Evolutionary conservation across 371 early-diverging fungal genomes (phyloP).

Genomic region (Rhizopus delemar): DNA sequence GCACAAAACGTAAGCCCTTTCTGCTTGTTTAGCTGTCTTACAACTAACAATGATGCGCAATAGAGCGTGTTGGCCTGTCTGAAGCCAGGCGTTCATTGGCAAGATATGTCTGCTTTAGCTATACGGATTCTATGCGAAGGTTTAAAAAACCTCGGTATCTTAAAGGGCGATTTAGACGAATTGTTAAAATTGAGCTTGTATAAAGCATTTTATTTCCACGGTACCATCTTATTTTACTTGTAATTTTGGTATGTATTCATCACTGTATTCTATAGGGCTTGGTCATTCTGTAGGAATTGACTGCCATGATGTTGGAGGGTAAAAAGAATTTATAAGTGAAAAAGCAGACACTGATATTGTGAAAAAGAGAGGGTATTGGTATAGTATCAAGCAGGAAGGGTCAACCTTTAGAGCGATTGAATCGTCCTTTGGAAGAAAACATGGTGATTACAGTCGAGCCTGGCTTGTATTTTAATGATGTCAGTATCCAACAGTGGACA

Average conservation of each 20-base stretch:
- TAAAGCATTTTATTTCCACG: conserved; percentile 86
- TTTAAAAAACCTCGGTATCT: conserved; percentile 69
- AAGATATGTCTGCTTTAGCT: conserved; percentile 85
- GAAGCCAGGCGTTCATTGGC: conserved; percentile 83
- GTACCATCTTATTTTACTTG: conserved; percentile 30
- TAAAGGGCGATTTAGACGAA: conserved; percentile 64
- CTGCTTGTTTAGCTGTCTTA: neutral
- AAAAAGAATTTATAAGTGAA: conserved; percentile 24
- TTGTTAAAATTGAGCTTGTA: conserved; percentile 65
- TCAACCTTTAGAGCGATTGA: conserved; percentile 2
- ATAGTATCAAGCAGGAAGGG: conserved; percentile 1
- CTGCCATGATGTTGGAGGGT: conserved; percentile 90
- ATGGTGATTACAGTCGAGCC: conserved; percentile 95
- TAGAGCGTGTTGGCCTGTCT: conserved; percentile 55
- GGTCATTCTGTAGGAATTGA: conserved; percentile 75
- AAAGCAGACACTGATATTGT: neutral
- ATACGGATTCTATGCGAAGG: conserved; percentile 65
- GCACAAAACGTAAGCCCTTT: conserved; percentile 62
- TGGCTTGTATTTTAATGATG: conserved; percentile 70
- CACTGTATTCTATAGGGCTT: conserved; percentile 19
- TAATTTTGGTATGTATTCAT: no score
- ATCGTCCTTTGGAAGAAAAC: conserved; percentile 61
- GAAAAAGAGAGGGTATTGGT: conserved; percentile 4
- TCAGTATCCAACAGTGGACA: conserved; percentile 46
- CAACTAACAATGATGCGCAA: neutral